A percentile compares a stretch with the other conserved stretches of the same genome.
Evolutionary conservation across 805 yeast genomes (phyloP).

Genomic region (Peterozyma toletana): DNA sequence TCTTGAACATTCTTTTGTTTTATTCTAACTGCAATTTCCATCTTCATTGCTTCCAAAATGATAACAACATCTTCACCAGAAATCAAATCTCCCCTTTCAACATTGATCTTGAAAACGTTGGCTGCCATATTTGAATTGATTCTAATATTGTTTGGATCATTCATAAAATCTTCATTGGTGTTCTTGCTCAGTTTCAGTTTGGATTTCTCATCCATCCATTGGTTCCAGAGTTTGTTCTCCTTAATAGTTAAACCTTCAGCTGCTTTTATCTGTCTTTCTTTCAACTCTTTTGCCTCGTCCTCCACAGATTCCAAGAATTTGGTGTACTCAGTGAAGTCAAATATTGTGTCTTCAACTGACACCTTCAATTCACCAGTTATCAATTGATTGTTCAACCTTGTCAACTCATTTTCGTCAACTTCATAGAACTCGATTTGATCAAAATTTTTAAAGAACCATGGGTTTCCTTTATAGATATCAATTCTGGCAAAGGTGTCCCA

Average conservation of each 20-base stretch:
- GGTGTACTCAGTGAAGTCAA: conserved; percentile 24
- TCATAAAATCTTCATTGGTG: conserved; percentile 11
- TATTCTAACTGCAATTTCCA: conserved; percentile 25
- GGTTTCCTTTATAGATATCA: conserved; percentile 12
- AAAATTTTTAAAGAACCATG: conserved; percentile 25
- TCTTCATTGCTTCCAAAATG: conserved; percentile 27
- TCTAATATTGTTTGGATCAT: conserved; percentile 17
- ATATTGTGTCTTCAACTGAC: conserved; percentile 19
- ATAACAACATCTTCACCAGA: conserved; percentile 15
- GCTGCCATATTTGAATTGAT: conserved; percentile 24
- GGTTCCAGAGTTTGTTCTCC: conserved; percentile 11
- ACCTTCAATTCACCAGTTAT: conserved; percentile 21
- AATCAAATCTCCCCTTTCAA: conserved; percentile 16
- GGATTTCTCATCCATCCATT: conserved; percentile 19
- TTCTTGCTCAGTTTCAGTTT: conserved; percentile 14
- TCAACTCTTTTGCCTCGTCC: conserved; percentile 17
- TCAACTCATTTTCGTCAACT: conserved; percentile 22
- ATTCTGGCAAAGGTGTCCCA: conserved; percentile 27
- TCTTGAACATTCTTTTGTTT: conserved; percentile 10
- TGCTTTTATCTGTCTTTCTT: conserved; percentile 11
- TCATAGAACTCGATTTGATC: conserved; percentile 28
- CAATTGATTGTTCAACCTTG: conserved; percentile 19
- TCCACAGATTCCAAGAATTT: conserved; percentile 20
- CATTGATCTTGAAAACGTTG: conserved; percentile 23
- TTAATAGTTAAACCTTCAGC: conserved; percentile 10